Evolutionary conservation across 2,329 filamentous ascomycete species (phyloP), one percentile per base, ranked within the genome.

Genomic region (Lecanoromycetidae sp.): DNA sequence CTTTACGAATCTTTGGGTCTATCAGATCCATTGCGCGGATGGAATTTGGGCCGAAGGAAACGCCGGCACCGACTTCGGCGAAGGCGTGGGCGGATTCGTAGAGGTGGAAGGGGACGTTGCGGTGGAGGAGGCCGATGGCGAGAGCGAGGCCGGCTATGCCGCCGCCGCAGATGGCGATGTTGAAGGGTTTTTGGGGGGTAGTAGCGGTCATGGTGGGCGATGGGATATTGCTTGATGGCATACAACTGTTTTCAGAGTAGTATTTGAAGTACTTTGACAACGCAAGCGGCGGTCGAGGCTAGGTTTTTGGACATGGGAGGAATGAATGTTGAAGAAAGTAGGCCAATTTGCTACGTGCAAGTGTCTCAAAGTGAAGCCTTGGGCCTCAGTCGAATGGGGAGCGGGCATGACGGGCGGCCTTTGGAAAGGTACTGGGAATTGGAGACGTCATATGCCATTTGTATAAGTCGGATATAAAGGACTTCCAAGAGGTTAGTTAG

Each of bases 41-140:
- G n/a, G 71, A 66, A 54, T 74, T 74, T 34, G 68, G 65, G 1
- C 65, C 66, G 46, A 75, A 67, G 2, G 65, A 61, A 0, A 75
- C 68, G 17, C 71, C 71, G 0, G 71, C 72, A 10, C 72, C 72
- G 20, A 74, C 71, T 54, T 75, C 71, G 46, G 65, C 66, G 49
- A 75, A 75, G 20, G 62, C 59, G 2, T 61, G 51, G 1, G 71
- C 71, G 40, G 68, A 62, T 57, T 75, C 71, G 55, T 73, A 75
- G 38, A 62, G 46, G 19, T 52, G 57, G 37, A 60, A 48, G 23
- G 52, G 48, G 22, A 62, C 40, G 13, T 52, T 41, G 25, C 52
- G 56, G 33, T 54, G 52, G 22, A 54, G 39, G 15, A 60, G 50
- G 12, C 52, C 58, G 20, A 60, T 51, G 46, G 54, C 52, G 9